A percentile compares a stretch with the other conserved stretches of the same genome.
Evolutionary conservation across 371 early-diverging fungal species (phyloP).

Genomic region (Capillidium heterosporum): DNA sequence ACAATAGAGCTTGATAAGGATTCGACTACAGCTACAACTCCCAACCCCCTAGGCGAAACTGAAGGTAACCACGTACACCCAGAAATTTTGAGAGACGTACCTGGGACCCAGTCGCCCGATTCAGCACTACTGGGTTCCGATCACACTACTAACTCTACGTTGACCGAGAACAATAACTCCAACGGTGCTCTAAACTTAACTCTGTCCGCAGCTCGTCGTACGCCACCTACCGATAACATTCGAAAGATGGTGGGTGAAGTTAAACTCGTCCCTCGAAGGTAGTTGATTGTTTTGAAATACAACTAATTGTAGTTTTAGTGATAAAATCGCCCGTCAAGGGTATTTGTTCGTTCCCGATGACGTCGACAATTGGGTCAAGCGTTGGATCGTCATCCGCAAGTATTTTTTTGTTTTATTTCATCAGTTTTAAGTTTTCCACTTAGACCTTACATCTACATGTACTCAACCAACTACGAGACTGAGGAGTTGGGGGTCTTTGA

Average conservation of each 20-base stretch:
- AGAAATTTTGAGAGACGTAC: too few relatives aligned
- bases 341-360: constrained; percentile 39
- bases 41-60: too few relatives aligned
- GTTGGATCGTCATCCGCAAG: constrained; percentile 70
- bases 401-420: constrained; percentile 8
- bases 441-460: constrained; percentile 66
- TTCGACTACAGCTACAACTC: too few relatives aligned
- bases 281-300: constrained; percentile 4
- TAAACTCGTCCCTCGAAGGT: constrained; percentile 30
- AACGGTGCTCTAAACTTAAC: neutral
- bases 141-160: neutral
- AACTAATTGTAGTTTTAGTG: constrained; percentile 13
- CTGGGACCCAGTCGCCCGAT: neutral
- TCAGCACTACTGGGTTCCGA: neutral
- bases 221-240: too few relatives aligned
- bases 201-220: neutral
- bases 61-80: too few relatives aligned
- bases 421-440: neutral
- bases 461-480: constrained; percentile 33
- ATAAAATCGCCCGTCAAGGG: constrained; percentile 33
- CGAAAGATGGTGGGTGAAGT: constrained; percentile 31
- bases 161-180: neutral
- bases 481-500: constrained; percentile 57
- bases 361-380: constrained; percentile 44
- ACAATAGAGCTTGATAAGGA: too few relatives aligned